Evolutionary conservation across 805 yeast species (phyloP), one percentile per base, ranked within the genome.

Genomic region (Candida coleopterorum): DNA sequence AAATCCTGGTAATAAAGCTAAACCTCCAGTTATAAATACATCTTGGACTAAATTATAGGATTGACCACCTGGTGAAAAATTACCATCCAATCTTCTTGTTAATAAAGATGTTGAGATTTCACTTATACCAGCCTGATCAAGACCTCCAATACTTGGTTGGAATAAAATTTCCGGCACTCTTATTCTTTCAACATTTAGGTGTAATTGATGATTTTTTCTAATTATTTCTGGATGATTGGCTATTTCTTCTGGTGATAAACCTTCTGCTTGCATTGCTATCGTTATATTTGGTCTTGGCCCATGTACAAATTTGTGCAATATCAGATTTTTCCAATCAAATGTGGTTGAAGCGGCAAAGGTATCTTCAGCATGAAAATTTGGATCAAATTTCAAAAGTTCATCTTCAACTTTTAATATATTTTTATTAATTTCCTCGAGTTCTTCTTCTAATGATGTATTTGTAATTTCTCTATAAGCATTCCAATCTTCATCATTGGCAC

Each of bases 401-500:
- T 76, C 81, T 57, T 90, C 97, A 24, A 93, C 48, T 15, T 69
- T 72, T 17, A 75, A 55, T 20, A 85, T 70, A 34, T 67, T 67
- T 31, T 71, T 72, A 38, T 79, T 77, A 42, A 83, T 89, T 37
- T 78, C 85, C 40, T 83, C 95, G 43, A 85, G 81, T 23, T 76
- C 75, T 47, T 87, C 96, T 41, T 82, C 88, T 46, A 88, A 85
- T 18, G 80, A 81, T 12, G 71, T 81, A 44, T 74, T 77, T 14
- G 86, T 76, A 39, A 88, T 83, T 52, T 86, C 93, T 49, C 93
- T 74, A 55, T 90, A 90, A 12, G 87, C 80, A 16, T 83, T 77
- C 97, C 97, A 90, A 58, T 93, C 98, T 38, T 85, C 95, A 54
- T 90, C 97, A 51, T 87, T 80, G 2, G 96, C 89, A 39, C 97